A percentile compares a stretch with the other conserved stretches of the same genome.
Conservation (phyloP, 2,329 filamentous ascomycete genomes). For the Pyrenophora graminea region DNA sequence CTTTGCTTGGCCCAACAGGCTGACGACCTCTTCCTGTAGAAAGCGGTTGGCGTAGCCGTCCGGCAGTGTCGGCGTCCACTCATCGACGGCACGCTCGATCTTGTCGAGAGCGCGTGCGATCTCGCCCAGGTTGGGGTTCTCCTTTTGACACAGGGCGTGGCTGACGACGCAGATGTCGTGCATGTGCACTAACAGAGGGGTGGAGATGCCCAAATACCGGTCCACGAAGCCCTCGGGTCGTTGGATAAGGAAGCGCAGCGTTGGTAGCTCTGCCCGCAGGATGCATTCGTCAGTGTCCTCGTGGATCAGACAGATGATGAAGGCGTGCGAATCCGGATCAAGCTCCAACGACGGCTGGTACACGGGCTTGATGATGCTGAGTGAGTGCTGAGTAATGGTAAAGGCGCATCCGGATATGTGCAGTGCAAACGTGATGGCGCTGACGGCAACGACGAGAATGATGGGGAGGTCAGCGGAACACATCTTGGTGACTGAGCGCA, state of each 20-base stretch:
- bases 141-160: conserved; percentile 1
- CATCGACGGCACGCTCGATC: conserved; percentile 2
- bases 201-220: conserved; percentile 8
- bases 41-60: conserved; percentile 1
- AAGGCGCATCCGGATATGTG: conserved; percentile 6
- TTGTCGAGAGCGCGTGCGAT: neutral
- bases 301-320: conserved; percentile 5
- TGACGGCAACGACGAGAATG: conserved; percentile 5
- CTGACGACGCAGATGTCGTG: conserved; percentile 6
- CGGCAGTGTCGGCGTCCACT: conserved; percentile 5
- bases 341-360: neutral
- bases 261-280: conserved; percentile 5
- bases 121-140: neutral
- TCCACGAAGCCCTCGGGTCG: neutral
- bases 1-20: conserved; percentile 5
- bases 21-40: conserved; percentile 6
- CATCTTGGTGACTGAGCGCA: conserved; percentile 1
- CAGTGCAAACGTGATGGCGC: conserved; percentile 8
- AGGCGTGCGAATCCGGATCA: conserved; percentile 2
- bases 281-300: conserved; percentile 6
- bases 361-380: conserved; percentile 4
- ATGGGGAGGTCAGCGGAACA: neutral
- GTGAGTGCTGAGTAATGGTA: conserved; percentile 3
- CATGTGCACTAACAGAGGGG: conserved; percentile 3
- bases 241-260: neutral